Percentiles rank a stretch among this genome's conserved stretches.
phyloP scores from a whole-genome alignment of 495 filamentous ascomycete genomes.

The Parathielavia appendiculata region DNA sequence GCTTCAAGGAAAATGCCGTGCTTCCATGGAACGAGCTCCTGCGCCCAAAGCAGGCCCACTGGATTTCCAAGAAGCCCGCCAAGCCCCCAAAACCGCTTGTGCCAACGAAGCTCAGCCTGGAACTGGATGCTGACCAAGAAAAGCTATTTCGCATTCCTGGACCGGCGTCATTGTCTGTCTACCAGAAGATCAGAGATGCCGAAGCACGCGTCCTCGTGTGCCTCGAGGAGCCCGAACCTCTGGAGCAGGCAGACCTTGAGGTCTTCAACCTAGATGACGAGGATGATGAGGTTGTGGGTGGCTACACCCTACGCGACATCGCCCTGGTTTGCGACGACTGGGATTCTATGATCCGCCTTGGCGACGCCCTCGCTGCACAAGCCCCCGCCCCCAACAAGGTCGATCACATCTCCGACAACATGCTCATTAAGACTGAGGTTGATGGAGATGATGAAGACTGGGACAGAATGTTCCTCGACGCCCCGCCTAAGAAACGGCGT shows the following conservation, averaged over 20 bases:
- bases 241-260: slow-evolving; percentile 52
- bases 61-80: slow-evolving; percentile 59
- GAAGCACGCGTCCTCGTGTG: slow-evolving; percentile 57
- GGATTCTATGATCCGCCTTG: slow-evolving; percentile 53
- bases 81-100: slow-evolving; percentile 76
- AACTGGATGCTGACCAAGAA: slow-evolving; percentile 75
- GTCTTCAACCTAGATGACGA: slow-evolving; percentile 49
- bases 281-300: slow-evolving; percentile 61
- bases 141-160: slow-evolving; percentile 67
- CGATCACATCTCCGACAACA: slow-evolving; percentile 25
- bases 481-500: slow-evolving; percentile 37
- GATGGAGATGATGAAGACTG: slow-evolving; percentile 45
- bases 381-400: slow-evolving; percentile 4
- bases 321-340: slow-evolving; percentile 78
- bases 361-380: slow-evolving; percentile 21
- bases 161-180: slow-evolving; percentile 35
- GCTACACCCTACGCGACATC: slow-evolving; percentile 67
- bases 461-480: slow-evolving; percentile 45
- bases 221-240: slow-evolving; percentile 43
- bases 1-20: slow-evolving; percentile 59
- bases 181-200: slow-evolving; percentile 52
- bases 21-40: slow-evolving; percentile 69
- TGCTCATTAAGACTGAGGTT: slow-evolving; percentile 29
- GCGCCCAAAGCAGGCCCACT: slow-evolving; percentile 65
- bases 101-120: slow-evolving; percentile 80